Conservation (phyloP, 306 rosid genomes). For the Quercus agrifolia region DNA sequence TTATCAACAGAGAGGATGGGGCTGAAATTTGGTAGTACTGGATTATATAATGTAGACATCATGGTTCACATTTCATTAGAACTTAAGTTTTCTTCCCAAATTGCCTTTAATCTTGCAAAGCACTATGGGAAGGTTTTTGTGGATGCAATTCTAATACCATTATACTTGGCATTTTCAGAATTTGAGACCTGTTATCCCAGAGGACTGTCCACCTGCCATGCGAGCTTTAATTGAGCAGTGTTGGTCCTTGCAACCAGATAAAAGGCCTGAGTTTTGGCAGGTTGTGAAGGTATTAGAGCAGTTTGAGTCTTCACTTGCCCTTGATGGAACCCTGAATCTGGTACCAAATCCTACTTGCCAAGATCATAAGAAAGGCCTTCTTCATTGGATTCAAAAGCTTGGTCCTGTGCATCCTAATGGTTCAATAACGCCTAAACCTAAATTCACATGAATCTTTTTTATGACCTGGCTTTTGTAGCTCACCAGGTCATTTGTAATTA, state of each 20-base stretch:
- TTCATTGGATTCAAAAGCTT: slow-evolving; percentile 90
- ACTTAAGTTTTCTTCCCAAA: neutral
- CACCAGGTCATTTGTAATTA: slow-evolving; percentile 66
- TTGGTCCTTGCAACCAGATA: slow-evolving; percentile 75
- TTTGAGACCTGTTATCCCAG: slow-evolving; percentile 66
- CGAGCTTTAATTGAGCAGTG: slow-evolving; percentile 83
- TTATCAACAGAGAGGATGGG: neutral
- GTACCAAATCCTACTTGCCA: slow-evolving; percentile 40
- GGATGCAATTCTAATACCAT: slow-evolving; percentile 11
- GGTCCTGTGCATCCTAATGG: slow-evolving; percentile 52
- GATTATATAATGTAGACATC: neutral
- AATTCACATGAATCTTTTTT: slow-evolving; percentile 55
- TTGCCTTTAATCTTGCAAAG: neutral
- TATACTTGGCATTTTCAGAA: slow-evolving; percentile 45
- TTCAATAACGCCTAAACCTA: slow-evolving; percentile 69
- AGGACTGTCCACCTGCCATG: slow-evolving; percentile 63
- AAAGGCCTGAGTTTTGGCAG: slow-evolving; percentile 93
- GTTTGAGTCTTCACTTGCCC: slow-evolving; percentile 65
- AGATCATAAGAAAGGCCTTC: slow-evolving; percentile 87
- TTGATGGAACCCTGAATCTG: slow-evolving; percentile 60
- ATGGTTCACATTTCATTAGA: neutral
- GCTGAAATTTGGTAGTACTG: neutral
- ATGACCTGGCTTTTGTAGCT: slow-evolving; percentile 46
- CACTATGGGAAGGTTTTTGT: neutral
- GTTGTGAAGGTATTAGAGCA: slow-evolving; percentile 83